A percentile compares a stretch with the other conserved stretches of the same genome.
phyloP scores from a whole-genome alignment of 371 early-diverging fungal genomes.

The Saksenaea oblongispora region DNA sequence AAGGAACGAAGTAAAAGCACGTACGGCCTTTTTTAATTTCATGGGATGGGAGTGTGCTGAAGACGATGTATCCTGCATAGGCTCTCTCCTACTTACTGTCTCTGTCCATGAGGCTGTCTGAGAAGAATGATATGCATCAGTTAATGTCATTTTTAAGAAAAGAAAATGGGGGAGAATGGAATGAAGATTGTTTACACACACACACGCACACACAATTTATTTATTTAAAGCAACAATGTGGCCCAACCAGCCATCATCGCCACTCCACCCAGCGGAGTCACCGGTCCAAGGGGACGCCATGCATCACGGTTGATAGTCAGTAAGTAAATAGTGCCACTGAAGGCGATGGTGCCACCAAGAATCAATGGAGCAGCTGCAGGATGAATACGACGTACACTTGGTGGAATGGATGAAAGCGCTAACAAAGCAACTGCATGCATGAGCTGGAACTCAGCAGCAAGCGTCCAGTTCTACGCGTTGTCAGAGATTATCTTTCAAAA shows the following conservation, averaged over 20 bases:
- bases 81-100: background rate
- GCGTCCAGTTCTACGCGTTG: slow-evolving; percentile 57
- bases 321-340: slow-evolving; percentile 69
- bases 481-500: background rate
- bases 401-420: slow-evolving; percentile 51
- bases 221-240: slow-evolving; percentile 50
- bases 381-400: slow-evolving; percentile 41
- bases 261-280: slow-evolving; percentile 79
- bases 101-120: too few species aligned
- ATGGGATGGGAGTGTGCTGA: too few species aligned
- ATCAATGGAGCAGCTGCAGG: slow-evolving; percentile 52
- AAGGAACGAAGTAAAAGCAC: too few species aligned
- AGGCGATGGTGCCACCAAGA: slow-evolving; percentile 62
- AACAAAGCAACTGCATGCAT: slow-evolving; percentile 68
- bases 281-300: slow-evolving; percentile 61
- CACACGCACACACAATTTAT: background rate
- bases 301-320: slow-evolving; percentile 48
- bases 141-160: background rate
- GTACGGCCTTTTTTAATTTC: too few species aligned
- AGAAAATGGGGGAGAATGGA: background rate
- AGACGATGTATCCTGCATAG: too few species aligned
- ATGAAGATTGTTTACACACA: background rate
- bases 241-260: slow-evolving; percentile 77
- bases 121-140: too few species aligned
- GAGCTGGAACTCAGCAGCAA: slow-evolving; percentile 71